Evolutionary conservation across 192 early-diverging fungal genomes (phyloP).

Genomic region (Coemansia sp.): DNA sequence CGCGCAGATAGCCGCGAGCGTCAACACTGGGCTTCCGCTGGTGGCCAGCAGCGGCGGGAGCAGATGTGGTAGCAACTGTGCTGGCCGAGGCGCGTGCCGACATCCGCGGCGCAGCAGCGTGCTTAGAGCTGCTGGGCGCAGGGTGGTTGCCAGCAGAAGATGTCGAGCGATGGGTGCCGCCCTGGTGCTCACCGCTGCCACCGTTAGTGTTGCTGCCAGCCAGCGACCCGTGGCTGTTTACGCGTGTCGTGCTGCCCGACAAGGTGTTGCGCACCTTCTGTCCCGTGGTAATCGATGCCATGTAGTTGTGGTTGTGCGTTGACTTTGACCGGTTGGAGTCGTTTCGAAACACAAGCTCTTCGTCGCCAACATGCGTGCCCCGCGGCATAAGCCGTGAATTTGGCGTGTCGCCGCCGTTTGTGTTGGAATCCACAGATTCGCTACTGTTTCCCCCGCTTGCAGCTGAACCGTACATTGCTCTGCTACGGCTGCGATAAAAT

Average conservation of each 20-base stretch:
- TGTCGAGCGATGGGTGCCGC: slow-evolving; percentile 15
- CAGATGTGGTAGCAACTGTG: slow-evolving; percentile 3
- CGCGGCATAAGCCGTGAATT: slow-evolving; percentile 51
- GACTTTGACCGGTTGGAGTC: slow-evolving; percentile 48
- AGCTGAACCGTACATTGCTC: slow-evolving; percentile 39
- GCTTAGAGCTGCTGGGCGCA: slow-evolving; percentile 10
- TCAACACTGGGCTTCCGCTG: slow-evolving; percentile 42
- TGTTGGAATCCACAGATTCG: slow-evolving; percentile 35
- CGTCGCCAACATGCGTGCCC: slow-evolving; percentile 38
- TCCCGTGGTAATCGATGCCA: slow-evolving; percentile 49
- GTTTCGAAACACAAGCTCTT: slow-evolving; percentile 50
- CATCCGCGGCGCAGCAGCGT: slow-evolving; percentile 8
- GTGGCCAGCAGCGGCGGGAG: slow-evolving; percentile 11
- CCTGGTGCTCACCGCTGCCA: slow-evolving; percentile 28
- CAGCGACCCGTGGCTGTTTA: slow-evolving; percentile 15
- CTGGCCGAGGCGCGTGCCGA: slow-evolving; percentile 15
- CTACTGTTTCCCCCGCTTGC: slow-evolving; percentile 37
- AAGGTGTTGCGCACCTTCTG: slow-evolving; percentile 40
- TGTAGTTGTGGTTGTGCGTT: slow-evolving; percentile 51
- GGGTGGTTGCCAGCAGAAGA: slow-evolving; percentile 25
- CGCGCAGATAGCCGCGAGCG: slow-evolving; percentile 43
- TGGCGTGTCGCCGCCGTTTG: slow-evolving; percentile 18
- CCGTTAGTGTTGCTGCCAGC: slow-evolving; percentile 43
- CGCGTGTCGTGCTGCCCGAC: slow-evolving; percentile 18
- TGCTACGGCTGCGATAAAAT: not conserved